Base-by-base conservation (phyloP, 2,329 filamentous ascomycete genomes). In the Claviceps humidiphila region DNA sequence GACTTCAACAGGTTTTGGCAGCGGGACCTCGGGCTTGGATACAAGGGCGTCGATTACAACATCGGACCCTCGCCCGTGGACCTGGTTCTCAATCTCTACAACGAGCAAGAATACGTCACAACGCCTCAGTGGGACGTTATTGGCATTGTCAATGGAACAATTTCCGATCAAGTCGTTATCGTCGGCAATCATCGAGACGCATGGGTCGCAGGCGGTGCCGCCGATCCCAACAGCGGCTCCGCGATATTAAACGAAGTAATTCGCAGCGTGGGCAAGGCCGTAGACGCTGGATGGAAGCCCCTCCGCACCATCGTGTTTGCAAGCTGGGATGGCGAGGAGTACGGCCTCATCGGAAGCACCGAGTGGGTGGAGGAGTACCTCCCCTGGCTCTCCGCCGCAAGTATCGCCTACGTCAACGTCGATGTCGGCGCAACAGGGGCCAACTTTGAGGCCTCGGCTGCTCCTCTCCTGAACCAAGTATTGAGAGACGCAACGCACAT, bases 351-450 rank as follows among this genome's bases (percentile, higher is more conserved):
- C 14, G 90, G 90, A 4, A 89, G 84, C 51, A 95, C 90, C 0
- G 90, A 95, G 63, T 95, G 89, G 89, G 88, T 95, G 0, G 89
- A 95, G 63, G 88, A 95, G 58, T 88, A 87, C 60, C 68, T 94
- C 0, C 84, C 87, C 0, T 95, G 89, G 89, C 76, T 95, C 13
- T 75, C 76, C 2, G 74, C 75, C 4, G 76, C 85, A 42, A 85
- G 82, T 53, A 78, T 95, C 16, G 88, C 88, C 9, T 95, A 95
- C 62, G 68, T 95, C 56, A 95, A 95, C 65, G 81, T 95, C 52
- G 90, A 95, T 59, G 81, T 89, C 5, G 87, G 84, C 34, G 77
- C 84, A 3, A 64, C 72, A 5, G 87, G 88, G 0, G 76, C 79
- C 0, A 53, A 73, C n/a, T 88, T 93, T 61, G 60, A 61, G 2